Evolutionary conservation across 2,329 filamentous ascomycete genomes (phyloP), one percentile per base, ranked within the genome.

Genomic region (Fusarium cyanostomum): DNA sequence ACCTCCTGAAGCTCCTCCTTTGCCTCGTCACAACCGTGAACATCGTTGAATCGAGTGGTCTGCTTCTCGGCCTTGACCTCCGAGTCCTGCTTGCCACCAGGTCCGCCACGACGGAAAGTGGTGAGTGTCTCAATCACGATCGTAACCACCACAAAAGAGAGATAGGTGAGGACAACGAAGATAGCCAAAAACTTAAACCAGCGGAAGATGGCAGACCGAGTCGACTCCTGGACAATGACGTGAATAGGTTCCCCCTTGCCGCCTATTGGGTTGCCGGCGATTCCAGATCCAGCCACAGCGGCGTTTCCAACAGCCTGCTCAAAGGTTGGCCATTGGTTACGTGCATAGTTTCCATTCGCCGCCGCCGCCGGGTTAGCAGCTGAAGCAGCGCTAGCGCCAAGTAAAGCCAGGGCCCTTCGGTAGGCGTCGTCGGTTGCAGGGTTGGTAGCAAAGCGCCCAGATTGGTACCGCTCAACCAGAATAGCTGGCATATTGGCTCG

Each of bases 1-100:
- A 99, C 87, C 77, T 99, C 95, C 77, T 96, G 92, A 5, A 99
- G 86, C 77, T 99, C 95, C 71, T 99, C 96, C 80, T 98, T 99
- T 64, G 95, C 95, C 78, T 99, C 96, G 65, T 98, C 94, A 68
- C 94, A 98, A 49, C 95, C 95, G 74, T 99, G 95, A 7, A 99
- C 95, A 74, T 99, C 95, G 56, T 84, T 85, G 80, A 99, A 99
- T 42, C 92, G 89, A 16, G 93, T 93, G 56, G 86, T 97, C 75
- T 99, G 95, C 70, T 94, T 89, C 76, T 98, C 92, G 8, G 95
- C 90, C 75, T 96, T 94, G 60, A 94, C 93, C 78, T 99, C 93
- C 59, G 91, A 92, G 68, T 88, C 89, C 55, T 89, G 86, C 73
- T 84, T 86, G 49, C 88, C 88, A 11, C 89, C 87, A 9, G 93